Conservation (phyloP, 306 rosid species). For the Fragaria nilgerrensis region DNA sequence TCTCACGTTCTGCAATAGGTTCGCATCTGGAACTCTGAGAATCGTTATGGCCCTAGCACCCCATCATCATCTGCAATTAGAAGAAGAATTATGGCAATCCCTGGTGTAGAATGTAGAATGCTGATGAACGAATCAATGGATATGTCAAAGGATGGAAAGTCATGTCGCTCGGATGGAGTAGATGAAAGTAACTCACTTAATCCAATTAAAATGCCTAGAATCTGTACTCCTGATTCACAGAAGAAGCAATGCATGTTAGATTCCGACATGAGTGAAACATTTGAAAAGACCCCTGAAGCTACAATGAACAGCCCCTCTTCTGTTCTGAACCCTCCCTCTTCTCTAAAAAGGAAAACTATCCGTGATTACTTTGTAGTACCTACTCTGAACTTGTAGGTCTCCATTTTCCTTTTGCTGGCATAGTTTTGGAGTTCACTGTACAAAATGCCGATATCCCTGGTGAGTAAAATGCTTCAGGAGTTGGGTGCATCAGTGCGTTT, state of each 20-base stretch:
- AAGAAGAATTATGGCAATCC: conserved; percentile 82
- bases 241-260: conserved; percentile 35
- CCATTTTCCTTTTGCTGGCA: background rate
- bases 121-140: conserved; percentile 30
- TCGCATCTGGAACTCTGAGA: conserved; percentile 62
- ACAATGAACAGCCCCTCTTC: conserved; percentile 82
- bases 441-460: conserved; percentile 12
- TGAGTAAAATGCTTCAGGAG: conserved; percentile 14
- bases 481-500: background rate
- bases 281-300: conserved; percentile 75
- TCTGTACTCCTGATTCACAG: conserved; percentile 50
- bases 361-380: conserved; percentile 72
- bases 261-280: conserved; percentile 30
- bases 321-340: conserved; percentile 85
- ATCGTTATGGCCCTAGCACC: conserved; percentile 28
- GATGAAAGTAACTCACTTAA: conserved; percentile 19
- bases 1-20: conserved; percentile 43
- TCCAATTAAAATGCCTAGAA: conserved; percentile 47
- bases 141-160: conserved; percentile 25
- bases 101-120: conserved; percentile 46
- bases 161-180: conserved; percentile 18
- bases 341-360: conserved; percentile 76
- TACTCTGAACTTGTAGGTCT: conserved; percentile 26
- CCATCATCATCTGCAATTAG: conserved; percentile 50
- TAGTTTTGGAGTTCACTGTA: conserved; percentile 3